Evolutionary conservation across 805 yeast species (phyloP), one percentile per base, ranked within the genome.

Genomic region (Metschnikowia bowlesiae): DNA sequence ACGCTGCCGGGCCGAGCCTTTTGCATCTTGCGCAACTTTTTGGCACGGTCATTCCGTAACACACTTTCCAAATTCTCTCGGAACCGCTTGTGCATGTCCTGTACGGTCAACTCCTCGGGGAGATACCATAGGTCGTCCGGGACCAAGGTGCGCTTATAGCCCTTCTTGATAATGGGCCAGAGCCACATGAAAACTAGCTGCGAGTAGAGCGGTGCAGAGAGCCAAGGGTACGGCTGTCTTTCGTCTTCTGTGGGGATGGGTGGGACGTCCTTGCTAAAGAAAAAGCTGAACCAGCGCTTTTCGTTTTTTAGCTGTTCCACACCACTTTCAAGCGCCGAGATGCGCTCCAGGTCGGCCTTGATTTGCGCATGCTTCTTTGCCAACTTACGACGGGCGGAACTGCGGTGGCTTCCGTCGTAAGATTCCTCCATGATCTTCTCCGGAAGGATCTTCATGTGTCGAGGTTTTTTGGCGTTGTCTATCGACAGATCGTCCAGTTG

Each of bases 241-340:
- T 83, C 87, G 9, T 77, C 80, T 6, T 71, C 74, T 6, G 58
- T 33, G 1, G 84, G 82, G 2, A 83, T 61, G 0, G 78, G 77
- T 0, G 84, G 83, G 0, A 81, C 73, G 29, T 71, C 65, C 39
- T 71, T 79, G 26, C 79, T 60, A 55, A 82, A 74, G 31, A 82
- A 50, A 49, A 76, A 78, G 1, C 83, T 71, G 51, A 84, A 76
- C 43, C 76, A 44, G 52, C 87, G 68, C 52, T 72, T 74, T 58
- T 83, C 82, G 72, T 56, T 76, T 61, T 43, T 67, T 66, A 44
- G 73, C 58, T 33, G 73, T 55, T 14, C 61, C 58, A 49, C 30
- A 16, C 47, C 54, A 8, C 39, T 30, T 22, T 48, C 56, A 8
- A 52, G 36, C 9, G 38, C 52, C 31, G 8, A 34, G n/a, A 44